Percentiles rank a stretch among this genome's conserved stretches.
phyloP scores from a whole-genome alignment of 306 rosid species.

The Luffa aegyptiaca region DNA sequence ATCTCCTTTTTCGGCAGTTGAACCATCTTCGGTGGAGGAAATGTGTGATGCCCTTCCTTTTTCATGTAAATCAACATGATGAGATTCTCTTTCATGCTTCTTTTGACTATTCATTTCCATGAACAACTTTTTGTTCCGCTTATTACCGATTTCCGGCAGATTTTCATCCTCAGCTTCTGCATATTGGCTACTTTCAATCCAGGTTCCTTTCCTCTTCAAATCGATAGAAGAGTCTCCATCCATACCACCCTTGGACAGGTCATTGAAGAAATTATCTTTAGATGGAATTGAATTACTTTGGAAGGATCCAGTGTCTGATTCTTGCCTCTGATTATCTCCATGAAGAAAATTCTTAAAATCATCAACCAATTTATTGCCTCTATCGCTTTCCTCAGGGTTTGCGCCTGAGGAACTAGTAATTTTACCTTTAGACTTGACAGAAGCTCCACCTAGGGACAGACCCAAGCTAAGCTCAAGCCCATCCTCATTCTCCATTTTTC shows the following conservation, averaged over 20 bases:
- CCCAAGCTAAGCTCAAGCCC: slow-evolving; percentile 98
- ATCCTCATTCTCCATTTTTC: slow-evolving; percentile 72
- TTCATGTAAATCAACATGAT: slow-evolving; percentile 48
- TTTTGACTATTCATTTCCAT: slow-evolving; percentile 2
- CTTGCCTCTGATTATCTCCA: slow-evolving; percentile 54
- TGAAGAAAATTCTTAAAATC: slow-evolving; percentile 72
- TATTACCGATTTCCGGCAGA: slow-evolving; percentile 39
- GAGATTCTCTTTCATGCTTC: slow-evolving; percentile 50
- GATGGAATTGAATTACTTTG: slow-evolving; percentile 47
- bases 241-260: slow-evolving; percentile 53
- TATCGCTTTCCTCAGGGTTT: slow-evolving; percentile 52
- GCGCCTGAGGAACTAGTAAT: slow-evolving; percentile 52
- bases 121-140: slow-evolving; percentile 45
- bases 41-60: slow-evolving; percentile 58
- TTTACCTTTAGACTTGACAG: slow-evolving; percentile 65
- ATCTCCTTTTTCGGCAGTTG: slow-evolving; percentile 82
- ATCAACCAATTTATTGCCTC: slow-evolving; percentile 62
- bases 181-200: slow-evolving; percentile 39
- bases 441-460: slow-evolving; percentile 72
- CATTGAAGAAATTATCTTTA: slow-evolving; percentile 78
- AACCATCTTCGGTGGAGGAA: slow-evolving; percentile 75
- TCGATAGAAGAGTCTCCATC: slow-evolving; percentile 48
- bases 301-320: slow-evolving; percentile 35
- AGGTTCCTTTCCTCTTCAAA: slow-evolving; percentile 64
- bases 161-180: slow-evolving; percentile 61